Evolutionary conservation across 768 basidiomycete genomes (phyloP).

Genomic region (Pleurotus pulmonarius): DNA sequence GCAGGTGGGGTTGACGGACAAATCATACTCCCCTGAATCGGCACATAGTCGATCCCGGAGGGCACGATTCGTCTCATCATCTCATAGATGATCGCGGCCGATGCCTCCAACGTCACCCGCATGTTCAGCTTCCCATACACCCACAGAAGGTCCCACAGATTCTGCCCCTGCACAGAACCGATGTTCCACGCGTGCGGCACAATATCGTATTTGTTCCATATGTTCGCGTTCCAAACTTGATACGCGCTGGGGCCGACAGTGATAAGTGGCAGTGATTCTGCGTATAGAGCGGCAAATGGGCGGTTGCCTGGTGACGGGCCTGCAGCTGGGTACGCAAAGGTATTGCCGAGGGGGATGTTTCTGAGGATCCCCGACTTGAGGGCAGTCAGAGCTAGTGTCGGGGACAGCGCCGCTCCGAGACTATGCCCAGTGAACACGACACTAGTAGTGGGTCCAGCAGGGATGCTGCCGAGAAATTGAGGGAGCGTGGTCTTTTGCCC

Average conservation of each 20-base stretch:
- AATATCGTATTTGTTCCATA: conserved; percentile 2
- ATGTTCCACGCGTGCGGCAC: not conserved
- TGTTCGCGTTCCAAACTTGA: not conserved
- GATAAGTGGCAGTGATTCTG: not conserved
- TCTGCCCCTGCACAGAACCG: not conserved
- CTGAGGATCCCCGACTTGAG: not conserved
- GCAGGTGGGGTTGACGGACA: not conserved
- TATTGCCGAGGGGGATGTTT: not conserved
- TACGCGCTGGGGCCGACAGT: not conserved
- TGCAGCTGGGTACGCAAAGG: not conserved
- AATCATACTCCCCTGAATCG: not conserved
- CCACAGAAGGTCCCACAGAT: not conserved
- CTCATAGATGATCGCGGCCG: too few relatives aligned
- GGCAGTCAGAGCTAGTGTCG: not conserved
- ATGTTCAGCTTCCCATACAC: not conserved
- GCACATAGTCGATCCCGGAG: not conserved
- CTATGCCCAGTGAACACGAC: conserved; percentile 9
- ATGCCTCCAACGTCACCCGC: too few relatives aligned
- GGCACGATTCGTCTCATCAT: not conserved
- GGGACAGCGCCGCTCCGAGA: conserved; percentile 3
- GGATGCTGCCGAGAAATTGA: not conserved
- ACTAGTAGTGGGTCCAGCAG: not conserved
- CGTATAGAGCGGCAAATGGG: not conserved
- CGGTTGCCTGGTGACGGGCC: not conserved
- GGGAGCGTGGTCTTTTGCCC: not conserved